phyloP scores from a whole-genome alignment of 257 asterid genomes.

The Solanum medicagineum region DNA sequence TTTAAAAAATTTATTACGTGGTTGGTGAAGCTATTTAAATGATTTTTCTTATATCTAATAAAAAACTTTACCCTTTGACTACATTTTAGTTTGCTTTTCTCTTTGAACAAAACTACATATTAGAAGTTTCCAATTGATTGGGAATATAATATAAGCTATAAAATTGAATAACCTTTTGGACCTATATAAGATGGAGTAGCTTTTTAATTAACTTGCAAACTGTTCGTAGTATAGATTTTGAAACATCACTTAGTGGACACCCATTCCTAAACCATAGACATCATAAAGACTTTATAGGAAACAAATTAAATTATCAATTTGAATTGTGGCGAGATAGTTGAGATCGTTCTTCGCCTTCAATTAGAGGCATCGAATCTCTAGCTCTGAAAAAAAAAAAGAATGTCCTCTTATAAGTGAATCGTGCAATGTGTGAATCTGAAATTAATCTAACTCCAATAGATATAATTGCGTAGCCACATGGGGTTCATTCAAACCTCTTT shows the following conservation, averaged over 20 bases:
- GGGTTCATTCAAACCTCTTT: too few relatives aligned
- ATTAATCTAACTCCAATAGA: too few relatives aligned
- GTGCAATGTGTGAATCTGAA: too few relatives aligned
- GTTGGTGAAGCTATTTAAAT: background rate
- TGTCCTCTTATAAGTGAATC: too few relatives aligned
- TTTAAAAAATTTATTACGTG: background rate
- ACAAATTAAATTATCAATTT: background rate
- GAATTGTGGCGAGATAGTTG: too few relatives aligned
- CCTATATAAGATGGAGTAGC: background rate
- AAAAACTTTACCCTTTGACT: background rate
- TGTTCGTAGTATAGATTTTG: background rate
- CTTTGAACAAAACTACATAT: background rate
- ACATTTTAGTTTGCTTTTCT: background rate
- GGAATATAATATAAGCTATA: background rate
- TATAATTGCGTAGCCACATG: too few relatives aligned
- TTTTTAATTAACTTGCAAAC: background rate
- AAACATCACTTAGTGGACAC: background rate
- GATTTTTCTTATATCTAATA: background rate
- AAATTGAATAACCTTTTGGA: background rate
- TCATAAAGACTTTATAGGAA: background rate
- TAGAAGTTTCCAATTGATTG: background rate
- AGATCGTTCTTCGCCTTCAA: background rate
- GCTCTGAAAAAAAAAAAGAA: too few relatives aligned
- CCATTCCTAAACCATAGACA: background rate
- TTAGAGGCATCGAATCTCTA: background rate